phyloP scores from a whole-genome alignment of 2,329 filamentous ascomycete genomes.

The Monosporascus sp. region DNA sequence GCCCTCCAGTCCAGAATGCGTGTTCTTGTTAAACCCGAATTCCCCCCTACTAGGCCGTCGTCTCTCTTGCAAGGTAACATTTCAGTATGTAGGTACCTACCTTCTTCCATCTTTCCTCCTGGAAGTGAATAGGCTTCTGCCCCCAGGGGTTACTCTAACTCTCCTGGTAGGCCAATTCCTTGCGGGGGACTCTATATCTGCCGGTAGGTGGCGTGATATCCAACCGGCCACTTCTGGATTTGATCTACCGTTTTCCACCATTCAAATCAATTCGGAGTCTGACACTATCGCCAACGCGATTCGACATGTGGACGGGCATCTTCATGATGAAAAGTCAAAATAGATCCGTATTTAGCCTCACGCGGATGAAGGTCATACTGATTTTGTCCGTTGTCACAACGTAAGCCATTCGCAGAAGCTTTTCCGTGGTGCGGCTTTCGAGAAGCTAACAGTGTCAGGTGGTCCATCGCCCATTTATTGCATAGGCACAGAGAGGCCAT shows the following conservation, averaged over 20 bases:
- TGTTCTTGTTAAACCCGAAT: neutral
- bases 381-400: slow-evolving; percentile 31
- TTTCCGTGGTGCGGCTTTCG: no score
- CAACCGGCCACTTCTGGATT: neutral
- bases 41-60: no score
- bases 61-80: no score
- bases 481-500: slow-evolving; percentile 40
- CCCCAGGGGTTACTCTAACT: neutral
- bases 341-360: slow-evolving; percentile 23
- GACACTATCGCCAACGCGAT: neutral
- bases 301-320: neutral
- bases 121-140: no score
- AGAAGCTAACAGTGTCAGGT: slow-evolving; percentile 29
- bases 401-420: slow-evolving; percentile 24
- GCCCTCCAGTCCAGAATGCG: neutral
- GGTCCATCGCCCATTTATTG: slow-evolving; percentile 40
- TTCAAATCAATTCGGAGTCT: neutral
- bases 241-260: neutral
- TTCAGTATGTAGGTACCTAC: no score
- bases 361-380: slow-evolving; percentile 30
- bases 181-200: neutral
- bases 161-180: neutral
- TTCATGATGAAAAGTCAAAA: neutral
- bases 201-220: neutral
- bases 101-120: no score